Evolutionary conservation across 1,284 basidiomycete species (phyloP).

Genomic region (Cryptococcus sp.): DNA sequence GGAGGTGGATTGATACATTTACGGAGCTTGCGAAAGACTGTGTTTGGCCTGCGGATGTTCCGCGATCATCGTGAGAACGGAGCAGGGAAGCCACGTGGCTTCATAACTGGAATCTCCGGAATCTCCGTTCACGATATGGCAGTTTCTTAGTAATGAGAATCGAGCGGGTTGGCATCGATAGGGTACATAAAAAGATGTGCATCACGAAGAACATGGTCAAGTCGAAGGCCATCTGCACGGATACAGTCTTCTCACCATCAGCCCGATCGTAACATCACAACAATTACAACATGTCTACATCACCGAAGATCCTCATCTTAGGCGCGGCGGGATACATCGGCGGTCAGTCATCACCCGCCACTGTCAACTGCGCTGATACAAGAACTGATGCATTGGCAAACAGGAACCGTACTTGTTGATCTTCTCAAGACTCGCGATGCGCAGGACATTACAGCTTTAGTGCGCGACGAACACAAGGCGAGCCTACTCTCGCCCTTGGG

Average conservation of each 20-base stretch:
- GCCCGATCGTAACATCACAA: background rate
- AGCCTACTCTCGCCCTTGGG: constrained; percentile 10
- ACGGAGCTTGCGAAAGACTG: too few species aligned
- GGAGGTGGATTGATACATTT: too few species aligned
- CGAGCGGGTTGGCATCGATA: too few species aligned
- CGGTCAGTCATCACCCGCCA: constrained; percentile 12
- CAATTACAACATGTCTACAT: constrained; percentile 6
- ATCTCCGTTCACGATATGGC: too few species aligned
- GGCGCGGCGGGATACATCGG: constrained; percentile 28
- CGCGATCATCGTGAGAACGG: too few species aligned
- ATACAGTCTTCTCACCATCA: background rate
- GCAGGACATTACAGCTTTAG: constrained; percentile 18
- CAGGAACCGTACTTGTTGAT: constrained; percentile 16
- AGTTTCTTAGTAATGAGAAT: too few species aligned
- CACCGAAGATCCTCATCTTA: constrained; percentile 19
- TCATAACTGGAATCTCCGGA: too few species aligned
- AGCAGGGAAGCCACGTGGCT: too few species aligned
- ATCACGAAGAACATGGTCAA: too few species aligned
- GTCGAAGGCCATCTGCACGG: background rate
- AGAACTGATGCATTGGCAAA: too few species aligned
- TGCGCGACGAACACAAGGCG: constrained; percentile 13
- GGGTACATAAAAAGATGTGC: too few species aligned
- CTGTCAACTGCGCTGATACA: background rate
- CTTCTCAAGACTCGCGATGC: constrained; percentile 17
- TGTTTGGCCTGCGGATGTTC: too few species aligned